These are phyloP conservation scores for Chaetothyriales sp. DNA, from an alignment of 2,329 filamentous ascomycete species.

Conservation along the genomic window DNA sequence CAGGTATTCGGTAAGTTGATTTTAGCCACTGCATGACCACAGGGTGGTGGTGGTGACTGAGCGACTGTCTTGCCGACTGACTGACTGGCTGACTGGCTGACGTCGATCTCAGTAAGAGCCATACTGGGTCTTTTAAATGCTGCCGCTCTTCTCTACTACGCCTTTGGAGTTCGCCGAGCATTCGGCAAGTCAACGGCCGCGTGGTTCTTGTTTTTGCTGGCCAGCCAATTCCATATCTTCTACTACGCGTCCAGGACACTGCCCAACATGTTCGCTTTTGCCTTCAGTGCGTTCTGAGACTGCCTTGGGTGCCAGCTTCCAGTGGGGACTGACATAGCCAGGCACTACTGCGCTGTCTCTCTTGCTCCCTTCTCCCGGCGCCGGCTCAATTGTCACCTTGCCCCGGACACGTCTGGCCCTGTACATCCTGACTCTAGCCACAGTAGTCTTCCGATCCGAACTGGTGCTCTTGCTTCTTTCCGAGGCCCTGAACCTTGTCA, in stretches of 20 bases:
- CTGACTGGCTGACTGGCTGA: neutral
- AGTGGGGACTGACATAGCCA: slow-evolving; percentile 5
- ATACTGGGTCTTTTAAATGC: slow-evolving; percentile 68
- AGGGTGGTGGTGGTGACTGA: too few species aligned
- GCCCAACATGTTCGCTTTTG: slow-evolving; percentile 94
- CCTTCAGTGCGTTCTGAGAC: slow-evolving; percentile 49
- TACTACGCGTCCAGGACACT: slow-evolving; percentile 87
- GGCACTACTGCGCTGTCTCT: slow-evolving; percentile 27
- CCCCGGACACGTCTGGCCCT: slow-evolving; percentile 49
- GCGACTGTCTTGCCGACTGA: too few species aligned
- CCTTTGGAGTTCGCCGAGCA: slow-evolving; percentile 46
- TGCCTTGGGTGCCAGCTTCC: neutral
- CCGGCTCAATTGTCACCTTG: slow-evolving; percentile 16
- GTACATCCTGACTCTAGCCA: slow-evolving; percentile 63
- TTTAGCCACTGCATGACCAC: neutral
- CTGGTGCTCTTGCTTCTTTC: slow-evolving; percentile 65
- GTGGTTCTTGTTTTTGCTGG: slow-evolving; percentile 70
- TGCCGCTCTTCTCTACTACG: slow-evolving; percentile 52
- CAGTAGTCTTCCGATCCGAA: slow-evolving; percentile 79
- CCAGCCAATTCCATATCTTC: slow-evolving; percentile 78
- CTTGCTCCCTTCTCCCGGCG: slow-evolving; percentile 36
- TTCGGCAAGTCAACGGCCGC: slow-evolving; percentile 56
- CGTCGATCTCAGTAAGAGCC: slow-evolving; percentile 42
- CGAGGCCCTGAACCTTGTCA: slow-evolving; percentile 35
- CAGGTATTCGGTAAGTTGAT: slow-evolving; percentile 44